phyloP scores from a whole-genome alignment of 208 protist genomes.

The Phytomonas francai region DNA sequence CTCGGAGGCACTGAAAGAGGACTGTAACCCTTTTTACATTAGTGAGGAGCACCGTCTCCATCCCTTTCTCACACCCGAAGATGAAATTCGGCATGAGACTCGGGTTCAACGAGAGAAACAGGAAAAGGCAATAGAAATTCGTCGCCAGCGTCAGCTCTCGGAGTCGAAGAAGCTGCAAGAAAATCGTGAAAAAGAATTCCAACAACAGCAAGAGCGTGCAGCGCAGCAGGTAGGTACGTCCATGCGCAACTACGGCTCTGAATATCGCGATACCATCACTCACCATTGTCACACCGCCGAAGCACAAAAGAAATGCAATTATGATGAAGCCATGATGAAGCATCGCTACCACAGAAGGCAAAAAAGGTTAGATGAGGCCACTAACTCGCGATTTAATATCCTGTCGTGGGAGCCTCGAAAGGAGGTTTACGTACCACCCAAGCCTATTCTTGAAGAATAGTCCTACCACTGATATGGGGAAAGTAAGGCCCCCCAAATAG shows the following conservation, averaged over 20 bases:
- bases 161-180: constrained; percentile 22
- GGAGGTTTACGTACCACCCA: constrained; percentile 18
- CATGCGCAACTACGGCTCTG: constrained; percentile 37
- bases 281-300: constrained; percentile 37
- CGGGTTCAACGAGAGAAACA: constrained; percentile 2
- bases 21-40: constrained; percentile 17
- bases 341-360: constrained; percentile 33
- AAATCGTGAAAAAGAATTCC: constrained; percentile 25
- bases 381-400: constrained; percentile 52
- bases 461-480: neutral
- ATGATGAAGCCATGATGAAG: constrained; percentile 15
- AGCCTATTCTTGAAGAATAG: constrained; percentile 6
- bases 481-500: too few relatives aligned
- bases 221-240: constrained; percentile 19
- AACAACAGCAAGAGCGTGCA: constrained; percentile 16
- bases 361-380: constrained; percentile 13
- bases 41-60: constrained; percentile 41
- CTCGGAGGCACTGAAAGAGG: constrained; percentile 9
- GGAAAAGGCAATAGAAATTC: constrained; percentile 6
- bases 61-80: constrained; percentile 29
- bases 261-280: constrained; percentile 49
- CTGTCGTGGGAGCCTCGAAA: constrained; percentile 34
- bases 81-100: constrained; percentile 32
- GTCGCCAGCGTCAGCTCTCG: constrained; percentile 14
- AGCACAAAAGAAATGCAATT: constrained; percentile 17